A percentile compares a stretch with the other conserved stretches of the same genome.
These are phyloP conservation scores for Verticillium dahliae DNA, from an alignment of 2,329 filamentous ascomycete species.

Conservation along the genomic window DNA sequence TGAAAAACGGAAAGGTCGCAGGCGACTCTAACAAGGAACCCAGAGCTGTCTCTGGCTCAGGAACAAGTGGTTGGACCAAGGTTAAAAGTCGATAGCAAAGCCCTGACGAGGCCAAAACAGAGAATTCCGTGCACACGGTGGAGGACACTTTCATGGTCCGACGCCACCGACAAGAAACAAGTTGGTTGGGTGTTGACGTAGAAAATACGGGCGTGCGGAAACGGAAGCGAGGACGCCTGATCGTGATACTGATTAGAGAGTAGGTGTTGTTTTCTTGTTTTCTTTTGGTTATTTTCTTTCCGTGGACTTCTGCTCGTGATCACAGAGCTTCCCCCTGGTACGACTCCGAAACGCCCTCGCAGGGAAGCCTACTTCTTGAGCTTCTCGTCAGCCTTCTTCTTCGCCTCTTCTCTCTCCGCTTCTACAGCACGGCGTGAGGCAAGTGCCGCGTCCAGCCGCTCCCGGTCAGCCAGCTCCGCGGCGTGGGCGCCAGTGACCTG, in stretches of 20 bases:
- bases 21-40: constrained; percentile 4
- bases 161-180: not conserved
- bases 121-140: not conserved
- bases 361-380: not conserved
- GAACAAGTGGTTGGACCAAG: constrained; percentile 32
- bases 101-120: constrained; percentile 1
- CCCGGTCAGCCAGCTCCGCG: not conserved
- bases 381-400: not conserved
- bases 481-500: not conserved
- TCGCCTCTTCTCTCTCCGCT: not conserved
- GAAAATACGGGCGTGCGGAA: too few species aligned
- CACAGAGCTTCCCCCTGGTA: not conserved
- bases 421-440: not conserved
- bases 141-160: not conserved
- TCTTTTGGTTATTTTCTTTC: not conserved
- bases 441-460: not conserved
- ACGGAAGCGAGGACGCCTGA: too few species aligned
- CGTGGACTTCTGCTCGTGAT: not conserved
- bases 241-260: too few species aligned
- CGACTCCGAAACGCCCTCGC: not conserved
- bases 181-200: too few species aligned
- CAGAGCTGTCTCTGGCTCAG: constrained; percentile 16
- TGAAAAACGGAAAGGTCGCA: not conserved
- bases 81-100: constrained; percentile 25
- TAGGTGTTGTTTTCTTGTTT: too few species aligned